Percentiles rank a stretch among this genome's conserved stretches.
phyloP scores from a whole-genome alignment of 225 moss, liverwort and hornwort species.

The Bryoerythrophyllum caledonicum region DNA sequence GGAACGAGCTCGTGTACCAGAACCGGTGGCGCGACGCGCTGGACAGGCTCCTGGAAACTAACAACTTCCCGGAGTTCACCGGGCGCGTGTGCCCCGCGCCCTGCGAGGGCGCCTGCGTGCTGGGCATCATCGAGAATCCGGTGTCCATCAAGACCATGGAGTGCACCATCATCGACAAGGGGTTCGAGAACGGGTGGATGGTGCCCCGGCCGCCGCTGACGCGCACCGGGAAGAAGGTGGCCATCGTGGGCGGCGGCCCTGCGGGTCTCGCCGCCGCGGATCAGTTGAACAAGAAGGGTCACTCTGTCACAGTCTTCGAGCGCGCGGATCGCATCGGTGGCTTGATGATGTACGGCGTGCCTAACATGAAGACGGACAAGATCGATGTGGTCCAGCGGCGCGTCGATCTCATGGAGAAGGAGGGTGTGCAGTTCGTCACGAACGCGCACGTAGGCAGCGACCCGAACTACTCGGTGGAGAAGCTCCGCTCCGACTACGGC shows the following conservation, averaged over 20 bases:
- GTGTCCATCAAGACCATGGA: conserved; percentile 85
- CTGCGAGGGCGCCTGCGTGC: conserved; percentile 76
- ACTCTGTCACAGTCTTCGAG: conserved; percentile 72
- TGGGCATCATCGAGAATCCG: conserved; percentile 76
- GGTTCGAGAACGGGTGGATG: conserved; percentile 78
- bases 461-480: conserved; percentile 57
- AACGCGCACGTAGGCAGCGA: conserved; percentile 71
- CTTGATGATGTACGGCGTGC: conserved; percentile 86
- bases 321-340: conserved; percentile 74
- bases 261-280: conserved; percentile 77
- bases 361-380: conserved; percentile 85
- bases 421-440: conserved; percentile 64
- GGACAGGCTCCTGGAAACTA: conserved; percentile 68
- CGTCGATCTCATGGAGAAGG: conserved; percentile 61
- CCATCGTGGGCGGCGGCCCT: conserved; percentile 75
- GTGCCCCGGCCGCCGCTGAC: conserved; percentile 60
- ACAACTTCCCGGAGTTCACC: conserved; percentile 79
- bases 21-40: conserved; percentile 77
- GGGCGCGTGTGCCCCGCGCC: conserved; percentile 80
- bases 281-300: conserved; percentile 70
- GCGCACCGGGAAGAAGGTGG: conserved; percentile 64
- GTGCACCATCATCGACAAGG: conserved; percentile 77
- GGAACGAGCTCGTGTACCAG: conserved; percentile 71
- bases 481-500: conserved; percentile 43
- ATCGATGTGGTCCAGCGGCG: conserved; percentile 62